phyloP scores from a whole-genome alignment of 176 grass and related monocot species.

The Oropetium thomaeum region DNA sequence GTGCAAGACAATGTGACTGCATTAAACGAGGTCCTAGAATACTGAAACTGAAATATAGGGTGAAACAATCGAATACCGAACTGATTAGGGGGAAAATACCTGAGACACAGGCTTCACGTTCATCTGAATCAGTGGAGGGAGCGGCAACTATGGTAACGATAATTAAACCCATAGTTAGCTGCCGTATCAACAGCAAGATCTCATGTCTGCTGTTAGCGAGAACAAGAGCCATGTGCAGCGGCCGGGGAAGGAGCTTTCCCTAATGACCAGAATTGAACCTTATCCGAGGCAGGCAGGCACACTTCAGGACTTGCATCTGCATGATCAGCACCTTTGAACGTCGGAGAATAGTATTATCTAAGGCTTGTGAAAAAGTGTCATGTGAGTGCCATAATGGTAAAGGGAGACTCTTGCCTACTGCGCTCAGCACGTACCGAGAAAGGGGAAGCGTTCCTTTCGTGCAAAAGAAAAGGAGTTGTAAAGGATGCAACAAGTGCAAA shows the following conservation, averaged over 20 bases:
- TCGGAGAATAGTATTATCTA: slow-evolving; percentile 37
- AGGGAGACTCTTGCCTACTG: slow-evolving; percentile 29
- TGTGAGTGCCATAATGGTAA: slow-evolving; percentile 58
- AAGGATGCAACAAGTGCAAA: slow-evolving; percentile 27
- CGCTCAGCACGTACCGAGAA: slow-evolving; percentile 44
- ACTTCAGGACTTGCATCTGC: slow-evolving; percentile 23
- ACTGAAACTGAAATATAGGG: not conserved
- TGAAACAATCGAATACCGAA: slow-evolving; percentile 9
- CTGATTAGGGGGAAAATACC: slow-evolving; percentile 2
- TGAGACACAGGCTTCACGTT: slow-evolving; percentile 39
- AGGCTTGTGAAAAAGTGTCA: slow-evolving; percentile 29
- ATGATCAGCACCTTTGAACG: slow-evolving; percentile 53
- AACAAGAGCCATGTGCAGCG: slow-evolving; percentile 62
- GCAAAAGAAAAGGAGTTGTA: slow-evolving; percentile 34
- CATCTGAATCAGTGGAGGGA: slow-evolving; percentile 45
- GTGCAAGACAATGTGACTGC: not conserved
- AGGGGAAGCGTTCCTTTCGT: slow-evolving; percentile 21
- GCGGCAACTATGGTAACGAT: slow-evolving; percentile 30
- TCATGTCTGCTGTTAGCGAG: slow-evolving; percentile 45
- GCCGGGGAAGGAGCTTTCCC: slow-evolving; percentile 8
- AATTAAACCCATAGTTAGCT: slow-evolving; percentile 45
- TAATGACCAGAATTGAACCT: slow-evolving; percentile 39
- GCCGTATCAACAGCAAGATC: slow-evolving; percentile 47
- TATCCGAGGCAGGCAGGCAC: slow-evolving; percentile 35
- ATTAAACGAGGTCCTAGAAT: slow-evolving; percentile 29